phyloP scores from a whole-genome alignment of 768 basidiomycete genomes.

The Serendipita sp. region DNA sequence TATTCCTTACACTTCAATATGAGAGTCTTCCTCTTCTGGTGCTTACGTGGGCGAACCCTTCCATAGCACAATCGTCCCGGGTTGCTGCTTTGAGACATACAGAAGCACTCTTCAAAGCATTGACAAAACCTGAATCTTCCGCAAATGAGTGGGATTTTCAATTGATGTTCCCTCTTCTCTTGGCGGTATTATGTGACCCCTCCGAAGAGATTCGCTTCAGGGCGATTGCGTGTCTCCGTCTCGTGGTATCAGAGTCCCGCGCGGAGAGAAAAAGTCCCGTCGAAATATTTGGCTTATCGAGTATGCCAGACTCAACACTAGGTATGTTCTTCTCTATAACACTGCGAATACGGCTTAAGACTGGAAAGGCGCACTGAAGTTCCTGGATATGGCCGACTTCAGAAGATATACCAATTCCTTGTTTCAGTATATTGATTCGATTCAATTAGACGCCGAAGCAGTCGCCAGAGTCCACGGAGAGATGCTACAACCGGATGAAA shows the following conservation, averaged over 20 bases:
- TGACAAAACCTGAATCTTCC: constrained; percentile 26
- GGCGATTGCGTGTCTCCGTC: constrained; percentile 42
- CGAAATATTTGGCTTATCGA: background rate
- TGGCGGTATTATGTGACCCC: constrained; percentile 40
- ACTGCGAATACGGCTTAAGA: background rate
- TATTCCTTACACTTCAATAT: constrained; percentile 54
- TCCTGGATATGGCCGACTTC: background rate
- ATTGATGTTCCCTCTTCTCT: constrained; percentile 51
- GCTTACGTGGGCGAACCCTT: constrained; percentile 36
- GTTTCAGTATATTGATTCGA: constrained; percentile 3
- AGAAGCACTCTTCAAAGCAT: constrained; percentile 64
- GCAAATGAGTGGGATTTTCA: constrained; percentile 56
- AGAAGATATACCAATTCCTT: background rate
- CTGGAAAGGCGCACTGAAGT: background rate
- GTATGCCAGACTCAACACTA: background rate
- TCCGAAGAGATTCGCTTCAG: constrained; percentile 29
- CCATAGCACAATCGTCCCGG: constrained; percentile 11
- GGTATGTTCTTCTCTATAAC: background rate
- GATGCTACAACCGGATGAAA: constrained; percentile 31
- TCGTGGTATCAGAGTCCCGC: background rate
- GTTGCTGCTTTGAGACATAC: constrained; percentile 56
- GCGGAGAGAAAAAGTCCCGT: background rate
- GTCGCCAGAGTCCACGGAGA: constrained; percentile 43
- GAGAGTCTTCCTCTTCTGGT: constrained; percentile 69
- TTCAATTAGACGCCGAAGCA: constrained; percentile 17